Base-by-base conservation (phyloP, 2,329 filamentous ascomycete species). In the Tolypocladium ophioglossoides region DNA sequence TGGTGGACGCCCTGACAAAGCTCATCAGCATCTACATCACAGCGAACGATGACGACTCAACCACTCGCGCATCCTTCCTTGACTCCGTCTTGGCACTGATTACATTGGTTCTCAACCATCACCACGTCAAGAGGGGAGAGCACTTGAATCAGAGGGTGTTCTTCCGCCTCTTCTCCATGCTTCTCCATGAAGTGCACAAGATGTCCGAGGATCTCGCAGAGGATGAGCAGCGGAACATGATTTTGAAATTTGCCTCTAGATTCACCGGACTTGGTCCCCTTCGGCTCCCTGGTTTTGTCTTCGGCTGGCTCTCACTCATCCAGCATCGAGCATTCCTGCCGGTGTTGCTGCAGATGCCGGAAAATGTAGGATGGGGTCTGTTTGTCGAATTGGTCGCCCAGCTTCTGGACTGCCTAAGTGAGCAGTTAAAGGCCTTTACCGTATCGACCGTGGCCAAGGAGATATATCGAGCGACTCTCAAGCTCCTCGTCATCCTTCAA, bases 111-210 rank as follows among this genome's bases (percentile, higher is more conserved):
- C 78, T 96, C 56, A 92, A 89, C 68, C 85, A 94, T 62, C 90
- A 97, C 66, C 86, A 95, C 63, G 79, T 87, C 54, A 89, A 85
- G 69, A 83, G 86, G 48, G 87, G 84, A 4, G 91, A 96, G 53
- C 80, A 78, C 40, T 91, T 95, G 74, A 92, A 90, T 63, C 87
- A 92, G 65, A 85, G 89, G 57, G 85, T 95, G 34, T 97, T 96
- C 76, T 94, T 91, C 79, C 85, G 92, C 48, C 78, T 99, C 44
- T 87, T 96, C 66, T 92, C 90, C 0, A 75, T 87, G 63, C 78
- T 96, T 50, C 78, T 99, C 5, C 89, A 87, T 68, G 86, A 94
- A 61, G 79, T 92, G 54, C 77, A 82, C 32, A 66, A 74, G 49
- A 74, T 81, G 50, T 78, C 78, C 14, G 77, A 84, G 57, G 78